Percentiles rank a stretch among this genome's conserved stretches.
Evolutionary conservation across 306 rosid species (phyloP).

Genomic region (Mucuna pruriens): DNA sequence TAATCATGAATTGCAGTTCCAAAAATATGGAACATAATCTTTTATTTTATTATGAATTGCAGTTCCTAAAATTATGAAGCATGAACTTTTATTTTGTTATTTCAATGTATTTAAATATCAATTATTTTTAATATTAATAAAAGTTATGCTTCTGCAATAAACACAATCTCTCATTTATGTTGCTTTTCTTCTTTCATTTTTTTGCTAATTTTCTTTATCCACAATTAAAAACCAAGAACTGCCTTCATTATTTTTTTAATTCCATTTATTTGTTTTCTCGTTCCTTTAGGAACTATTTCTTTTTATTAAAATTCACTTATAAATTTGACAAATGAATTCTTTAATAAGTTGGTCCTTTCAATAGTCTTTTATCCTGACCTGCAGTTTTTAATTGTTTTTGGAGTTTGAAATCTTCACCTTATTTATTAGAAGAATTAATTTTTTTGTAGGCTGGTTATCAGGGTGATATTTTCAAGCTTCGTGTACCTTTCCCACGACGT

Average conservation of each 20-base stretch:
- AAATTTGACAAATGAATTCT: slow-evolving; percentile 8
- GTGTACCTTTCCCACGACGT: slow-evolving; percentile 86
- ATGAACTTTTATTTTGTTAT: no score
- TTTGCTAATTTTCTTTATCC: no score
- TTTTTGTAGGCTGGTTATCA: slow-evolving; percentile 69
- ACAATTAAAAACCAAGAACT: no score
- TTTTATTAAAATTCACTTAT: neutral
- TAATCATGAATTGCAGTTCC: no score
- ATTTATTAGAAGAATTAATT: neutral
- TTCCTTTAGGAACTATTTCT: neutral
- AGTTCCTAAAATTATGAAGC: no score
- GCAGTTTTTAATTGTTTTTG: neutral
- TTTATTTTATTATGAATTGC: no score
- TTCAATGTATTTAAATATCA: no score
- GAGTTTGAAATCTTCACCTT: neutral
- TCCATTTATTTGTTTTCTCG: slow-evolving; percentile 6
- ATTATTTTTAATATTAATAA: no score
- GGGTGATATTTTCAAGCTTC: slow-evolving; percentile 80
- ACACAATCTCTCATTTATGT: no score
- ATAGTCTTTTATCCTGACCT: slow-evolving; percentile 25
- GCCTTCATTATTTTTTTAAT: neutral
- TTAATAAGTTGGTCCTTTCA: slow-evolving; percentile 7
- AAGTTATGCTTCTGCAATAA: no score
- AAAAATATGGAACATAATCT: no score
- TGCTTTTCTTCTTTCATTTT: no score